phyloP scores from a whole-genome alignment of 208 protist species.

The Naegleria lovaniensis region DNA sequence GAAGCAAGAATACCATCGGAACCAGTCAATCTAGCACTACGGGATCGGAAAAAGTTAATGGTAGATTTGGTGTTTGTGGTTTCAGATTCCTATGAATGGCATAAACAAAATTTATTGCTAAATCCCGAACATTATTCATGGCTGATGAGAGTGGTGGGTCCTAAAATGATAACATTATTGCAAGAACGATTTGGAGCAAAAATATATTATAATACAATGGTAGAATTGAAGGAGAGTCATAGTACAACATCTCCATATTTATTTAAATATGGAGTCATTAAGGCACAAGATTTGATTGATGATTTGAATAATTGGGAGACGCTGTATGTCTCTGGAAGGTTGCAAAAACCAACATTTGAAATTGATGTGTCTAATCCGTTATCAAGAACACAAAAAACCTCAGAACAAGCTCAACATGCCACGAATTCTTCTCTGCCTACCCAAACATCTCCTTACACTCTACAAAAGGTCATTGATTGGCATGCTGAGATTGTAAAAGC shows the following conservation, averaged over 20 bases:
- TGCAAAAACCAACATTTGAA: conserved; percentile 27
- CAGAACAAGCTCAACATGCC: not conserved
- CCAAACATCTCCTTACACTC: too few species aligned
- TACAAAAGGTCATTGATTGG: not conserved
- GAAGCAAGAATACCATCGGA: too few species aligned
- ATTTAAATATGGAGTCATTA: conserved; percentile 29
- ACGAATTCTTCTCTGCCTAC: too few species aligned
- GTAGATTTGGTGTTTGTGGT: conserved; percentile 28
- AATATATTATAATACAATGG: conserved; percentile 13
- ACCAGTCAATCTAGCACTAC: too few species aligned
- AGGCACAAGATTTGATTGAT: not conserved
- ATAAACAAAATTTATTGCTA: conserved; percentile 22
- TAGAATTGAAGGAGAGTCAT: not conserved
- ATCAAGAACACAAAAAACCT: not conserved
- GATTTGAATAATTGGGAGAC: conserved; percentile 21
- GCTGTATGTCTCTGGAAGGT: conserved; percentile 26
- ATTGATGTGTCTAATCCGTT: not conserved
- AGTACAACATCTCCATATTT: not conserved
- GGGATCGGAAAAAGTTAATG: not conserved
- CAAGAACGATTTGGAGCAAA: conserved; percentile 16
- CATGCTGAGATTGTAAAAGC: not conserved
- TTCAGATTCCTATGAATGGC: conserved; percentile 7
- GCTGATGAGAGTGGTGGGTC: conserved; percentile 2
- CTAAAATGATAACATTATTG: not conserved
- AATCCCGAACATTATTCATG: conserved; percentile 25